Percentiles rank a stretch among this genome's conserved stretches.
Evolutionary conservation across 306 rosid species (phyloP).

Genomic region (Pyrus pyrifolia): DNA sequence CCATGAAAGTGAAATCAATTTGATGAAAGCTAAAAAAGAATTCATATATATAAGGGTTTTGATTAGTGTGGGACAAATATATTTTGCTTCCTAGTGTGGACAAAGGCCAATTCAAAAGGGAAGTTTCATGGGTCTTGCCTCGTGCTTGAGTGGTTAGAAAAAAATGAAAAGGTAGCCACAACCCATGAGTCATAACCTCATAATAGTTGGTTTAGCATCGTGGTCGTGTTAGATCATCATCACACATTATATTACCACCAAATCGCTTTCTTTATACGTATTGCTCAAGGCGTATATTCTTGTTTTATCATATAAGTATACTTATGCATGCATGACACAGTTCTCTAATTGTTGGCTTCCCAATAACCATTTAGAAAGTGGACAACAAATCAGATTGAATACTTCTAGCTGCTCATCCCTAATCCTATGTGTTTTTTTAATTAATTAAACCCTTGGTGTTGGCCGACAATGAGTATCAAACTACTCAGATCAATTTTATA

Average conservation of each 20-base stretch:
- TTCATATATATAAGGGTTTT: conserved; percentile 9
- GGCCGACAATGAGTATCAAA: background rate
- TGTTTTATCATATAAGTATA: background rate
- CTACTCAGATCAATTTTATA: background rate
- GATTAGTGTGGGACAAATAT: conserved; percentile 9
- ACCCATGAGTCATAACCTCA: conserved; percentile 6
- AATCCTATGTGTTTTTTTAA: background rate
- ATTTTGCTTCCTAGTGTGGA: conserved; percentile 41
- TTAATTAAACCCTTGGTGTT: background rate
- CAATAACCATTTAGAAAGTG: conserved; percentile 8
- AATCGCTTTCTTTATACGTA: conserved; percentile 51
- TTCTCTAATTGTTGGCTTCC: conserved; percentile 32
- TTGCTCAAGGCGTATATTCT: conserved; percentile 16
- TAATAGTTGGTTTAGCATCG: conserved; percentile 41
- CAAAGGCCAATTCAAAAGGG: conserved; percentile 19
- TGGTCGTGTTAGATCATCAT: conserved; percentile 31
- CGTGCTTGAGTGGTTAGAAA: conserved; percentile 28
- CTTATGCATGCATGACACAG: conserved; percentile 4
- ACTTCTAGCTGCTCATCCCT: background rate
- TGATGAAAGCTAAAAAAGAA: background rate
- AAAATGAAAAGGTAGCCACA: conserved; percentile 24
- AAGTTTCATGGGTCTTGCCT: conserved; percentile 25
- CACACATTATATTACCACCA: background rate
- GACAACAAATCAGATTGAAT: background rate
- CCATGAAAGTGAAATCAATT: conserved; percentile 23